These are phyloP conservation scores for Naganishia liquefaciens DNA, from an alignment of 1,284 basidiomycete genomes.

Conservation along the genomic window DNA sequence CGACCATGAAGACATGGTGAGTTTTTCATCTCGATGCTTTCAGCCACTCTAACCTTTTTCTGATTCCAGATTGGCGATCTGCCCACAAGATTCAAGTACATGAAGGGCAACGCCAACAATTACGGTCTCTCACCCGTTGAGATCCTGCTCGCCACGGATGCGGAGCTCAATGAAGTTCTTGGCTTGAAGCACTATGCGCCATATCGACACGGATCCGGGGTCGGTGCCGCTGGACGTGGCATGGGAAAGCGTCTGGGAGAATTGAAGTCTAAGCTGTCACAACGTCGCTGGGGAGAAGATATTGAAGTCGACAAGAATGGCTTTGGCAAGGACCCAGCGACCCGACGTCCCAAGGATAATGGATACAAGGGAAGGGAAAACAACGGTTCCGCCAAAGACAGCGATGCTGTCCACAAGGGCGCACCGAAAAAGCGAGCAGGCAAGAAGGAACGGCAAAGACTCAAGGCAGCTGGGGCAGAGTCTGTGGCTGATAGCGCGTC, in stretches of 20 bases:
- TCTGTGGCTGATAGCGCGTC: neutral
- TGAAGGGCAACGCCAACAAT: conserved; percentile 65
- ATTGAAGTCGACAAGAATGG: conserved; percentile 36
- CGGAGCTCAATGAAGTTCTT: conserved; percentile 88
- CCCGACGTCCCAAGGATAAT: conserved; percentile 11
- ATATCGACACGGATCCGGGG: conserved; percentile 64
- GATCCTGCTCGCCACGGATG: conserved; percentile 88
- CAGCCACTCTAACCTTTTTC: conserved; percentile 24
- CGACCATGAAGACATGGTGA: conserved; percentile 92
- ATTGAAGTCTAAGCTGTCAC: conserved; percentile 63
- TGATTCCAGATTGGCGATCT: conserved; percentile 73
- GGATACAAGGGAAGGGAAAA: conserved; percentile 33
- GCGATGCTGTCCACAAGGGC: conserved; percentile 31
- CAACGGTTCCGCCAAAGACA: conserved; percentile 31
- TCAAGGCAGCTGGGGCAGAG: conserved; percentile 28
- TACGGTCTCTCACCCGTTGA: conserved; percentile 81
- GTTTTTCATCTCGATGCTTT: neutral
- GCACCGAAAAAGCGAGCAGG: conserved; percentile 54
- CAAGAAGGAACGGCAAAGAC: conserved; percentile 54
- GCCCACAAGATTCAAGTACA: conserved; percentile 92
- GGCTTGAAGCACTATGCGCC: conserved; percentile 87
- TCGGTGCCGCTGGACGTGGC: conserved; percentile 62
- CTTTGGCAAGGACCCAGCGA: conserved; percentile 18
- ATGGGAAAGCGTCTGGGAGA: conserved; percentile 72
- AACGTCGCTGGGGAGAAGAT: conserved; percentile 57